Evolutionary conservation across 768 basidiomycete genomes (phyloP).

Genomic region (Suillus clintonianus): DNA sequence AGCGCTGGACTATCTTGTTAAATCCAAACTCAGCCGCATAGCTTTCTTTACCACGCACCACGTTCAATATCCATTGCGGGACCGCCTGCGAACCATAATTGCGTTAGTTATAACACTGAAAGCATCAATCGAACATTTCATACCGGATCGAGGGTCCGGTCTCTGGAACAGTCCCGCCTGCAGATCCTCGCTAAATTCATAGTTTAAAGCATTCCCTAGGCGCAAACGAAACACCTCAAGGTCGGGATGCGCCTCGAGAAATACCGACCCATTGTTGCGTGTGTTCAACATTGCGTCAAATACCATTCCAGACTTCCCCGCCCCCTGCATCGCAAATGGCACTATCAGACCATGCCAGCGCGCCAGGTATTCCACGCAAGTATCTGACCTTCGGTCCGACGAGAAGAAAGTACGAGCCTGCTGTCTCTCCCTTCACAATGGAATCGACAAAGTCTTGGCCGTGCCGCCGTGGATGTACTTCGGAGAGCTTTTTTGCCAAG

Average conservation of each 20-base stretch:
- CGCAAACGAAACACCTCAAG: conserved; percentile 85
- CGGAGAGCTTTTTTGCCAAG: neutral
- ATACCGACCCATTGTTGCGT: conserved; percentile 70
- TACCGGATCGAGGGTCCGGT: conserved; percentile 79
- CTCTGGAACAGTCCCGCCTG: conserved; percentile 82
- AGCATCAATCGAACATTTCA: conserved; percentile 7
- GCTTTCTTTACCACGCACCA: neutral
- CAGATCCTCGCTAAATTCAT: conserved; percentile 84
- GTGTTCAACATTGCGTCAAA: conserved; percentile 78
- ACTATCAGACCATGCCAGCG: conserved; percentile 4
- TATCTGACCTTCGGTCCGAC: conserved; percentile 71
- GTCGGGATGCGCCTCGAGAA: conserved; percentile 86
- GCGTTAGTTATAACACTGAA: conserved; percentile 13
- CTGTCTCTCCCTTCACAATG: conserved; percentile 69
- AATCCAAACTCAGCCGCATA: neutral
- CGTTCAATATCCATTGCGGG: conserved; percentile 41
- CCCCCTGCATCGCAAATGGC: conserved; percentile 46
- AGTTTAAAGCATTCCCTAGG: conserved; percentile 84
- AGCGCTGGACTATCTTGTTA: conserved; percentile 44
- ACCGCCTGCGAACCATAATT: conserved; percentile 48
- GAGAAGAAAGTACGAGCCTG: conserved; percentile 75
- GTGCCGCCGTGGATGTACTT: conserved; percentile 58
- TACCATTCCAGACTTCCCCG: conserved; percentile 47
- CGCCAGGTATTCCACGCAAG: neutral
- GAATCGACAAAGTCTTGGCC: conserved; percentile 78